Percentiles rank a stretch among this genome's conserved stretches.
phyloP scores from a whole-genome alignment of 1,139 yeast genomes.

The Blastobotrys buckinghamii region DNA sequence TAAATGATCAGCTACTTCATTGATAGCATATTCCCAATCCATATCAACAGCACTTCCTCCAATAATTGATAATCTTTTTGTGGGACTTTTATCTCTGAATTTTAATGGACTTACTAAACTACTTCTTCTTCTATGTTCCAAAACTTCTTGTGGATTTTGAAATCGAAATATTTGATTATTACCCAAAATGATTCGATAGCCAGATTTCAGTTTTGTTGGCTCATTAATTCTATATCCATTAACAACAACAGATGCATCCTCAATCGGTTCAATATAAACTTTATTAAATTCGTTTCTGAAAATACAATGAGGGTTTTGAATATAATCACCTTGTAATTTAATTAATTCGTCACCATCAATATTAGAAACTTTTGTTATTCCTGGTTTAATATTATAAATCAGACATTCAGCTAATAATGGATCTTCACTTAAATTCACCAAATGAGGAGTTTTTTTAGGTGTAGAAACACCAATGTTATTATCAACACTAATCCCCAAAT shows the following conservation, averaged over 20 bases:
- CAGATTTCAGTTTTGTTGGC: slow-evolving; percentile 21
- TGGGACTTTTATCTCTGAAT: neutral
- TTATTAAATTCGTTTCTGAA: slow-evolving; percentile 19
- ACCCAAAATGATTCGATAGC: slow-evolving; percentile 25
- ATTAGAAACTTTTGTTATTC: slow-evolving; percentile 26
- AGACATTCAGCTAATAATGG: slow-evolving; percentile 28
- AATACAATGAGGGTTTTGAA: slow-evolving; percentile 24
- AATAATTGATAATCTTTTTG: neutral
- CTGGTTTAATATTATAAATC: slow-evolving; percentile 27
- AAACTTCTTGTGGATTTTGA: slow-evolving; percentile 24
- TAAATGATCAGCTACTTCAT: slow-evolving; percentile 16
- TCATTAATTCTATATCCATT: slow-evolving; percentile 21
- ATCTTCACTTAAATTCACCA: slow-evolving; percentile 29
- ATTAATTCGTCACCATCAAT: slow-evolving; percentile 19
- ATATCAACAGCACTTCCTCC: neutral
- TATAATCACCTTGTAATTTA: slow-evolving; percentile 22
- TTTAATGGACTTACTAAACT: slow-evolving; percentile 4
- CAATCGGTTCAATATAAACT: slow-evolving; percentile 18
- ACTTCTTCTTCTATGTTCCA: slow-evolving; percentile 7
- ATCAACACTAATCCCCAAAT: slow-evolving; percentile 26
- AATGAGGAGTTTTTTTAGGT: slow-evolving; percentile 27
- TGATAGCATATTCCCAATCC: slow-evolving; percentile 20
- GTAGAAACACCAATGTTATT: slow-evolving; percentile 26
- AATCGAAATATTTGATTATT: slow-evolving; percentile 26
- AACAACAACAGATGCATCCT: slow-evolving; percentile 21